Base-by-base conservation (phyloP, 1,284 basidiomycete species). In the Cutaneotrichosporon spelunceum region DNA sequence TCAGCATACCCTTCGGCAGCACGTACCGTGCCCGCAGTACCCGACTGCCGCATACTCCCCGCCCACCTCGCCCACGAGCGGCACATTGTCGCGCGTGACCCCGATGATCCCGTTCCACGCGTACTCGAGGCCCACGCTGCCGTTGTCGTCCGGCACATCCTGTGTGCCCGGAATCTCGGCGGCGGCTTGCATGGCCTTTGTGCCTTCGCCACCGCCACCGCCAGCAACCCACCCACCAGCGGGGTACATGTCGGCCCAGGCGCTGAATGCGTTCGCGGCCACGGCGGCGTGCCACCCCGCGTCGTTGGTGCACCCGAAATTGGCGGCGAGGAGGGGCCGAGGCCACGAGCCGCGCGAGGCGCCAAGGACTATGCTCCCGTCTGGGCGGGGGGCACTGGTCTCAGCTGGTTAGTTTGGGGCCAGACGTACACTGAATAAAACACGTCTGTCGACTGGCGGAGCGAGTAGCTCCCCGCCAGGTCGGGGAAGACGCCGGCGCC, bases 1-100 rank as follows among this genome's bases (percentile, higher is more conserved):
- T 55, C 55, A 57, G 56, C 44, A 10, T 48, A 33, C 21, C 14
- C 45, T 5, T 48, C 52, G n/a, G n/a, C 16, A 48, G 19, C n/a
- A 66, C 69, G 61, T 54, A 70, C 74, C 74, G 56, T 77, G 74
- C 1, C 75, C 75, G 33, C 75, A 74, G 62, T 70, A 75, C 1
- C 75, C 74, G 1, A 69, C 73, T 0, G 68, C 70, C 30, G 72
- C 60, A 48, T 61, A 77, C 54, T 75, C 73, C n/a, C 74, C 72
- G 9, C 56, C 36, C 29, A 76, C 58, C 1, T 63, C 57, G 0
- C 76, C 76, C 23, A 78, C 62, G 24, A 76, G 67, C 14, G 72
- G 74, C 6, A 75, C 70, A 2, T 64, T 64, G 47, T 77, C 75
- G 19, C 71, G 72, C 14, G 73, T 75, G 65, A 70, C 55, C n/a